Evolutionary conservation across 345 rosid genomes (phyloP), one percentile per base, ranked within the genome.

Genomic region (Lumnitzera littorea): DNA sequence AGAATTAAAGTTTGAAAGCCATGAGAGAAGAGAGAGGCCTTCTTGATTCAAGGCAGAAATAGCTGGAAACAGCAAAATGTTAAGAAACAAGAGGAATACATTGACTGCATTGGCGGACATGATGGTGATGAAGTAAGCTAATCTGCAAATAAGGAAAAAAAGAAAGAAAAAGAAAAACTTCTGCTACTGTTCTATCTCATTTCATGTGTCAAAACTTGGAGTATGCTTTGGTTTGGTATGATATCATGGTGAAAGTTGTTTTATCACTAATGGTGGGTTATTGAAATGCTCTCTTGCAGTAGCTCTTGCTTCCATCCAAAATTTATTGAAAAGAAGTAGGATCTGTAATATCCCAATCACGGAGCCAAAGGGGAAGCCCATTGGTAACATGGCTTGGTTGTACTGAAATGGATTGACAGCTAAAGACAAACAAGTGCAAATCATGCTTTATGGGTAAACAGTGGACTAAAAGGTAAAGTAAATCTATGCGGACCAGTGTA

Each of bases 1-100:
- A 58, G 84, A 76, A 67, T 78, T 72, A 68, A 81, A 79, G 20
- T 81, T 68, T 47, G 89, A 71, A 62, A 86, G 84, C 94, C 92
- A 86, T 68, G 92, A 83, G 61, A 81, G 84, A 2, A 86, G 77
- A 43, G 82, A 76, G 43, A 60, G 74, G n/a, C 89, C 94, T 81
- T 86, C 94, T 56, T 78, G 82, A 70, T 83, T 86, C 78, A 83
- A 59, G 16, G 82, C 78, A 56, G 76, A 72, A 50, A 66, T 66
- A 61, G 82, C 57, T 43, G 84, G 75, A 64, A 76, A 68, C 51
- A 79, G 65, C 55, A 70, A 70, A 67, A 82, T 55, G 53, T 68
- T 73, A 46, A 83, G 72, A 20, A 81, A 63, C 72, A 86, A 64
- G 69, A 83, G 68, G 46, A 81, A 58, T 73, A 69, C 51, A 53